phyloP scores from a whole-genome alignment of 2,329 filamentous ascomycete genomes.

The Thielaviopsis populi region DNA sequence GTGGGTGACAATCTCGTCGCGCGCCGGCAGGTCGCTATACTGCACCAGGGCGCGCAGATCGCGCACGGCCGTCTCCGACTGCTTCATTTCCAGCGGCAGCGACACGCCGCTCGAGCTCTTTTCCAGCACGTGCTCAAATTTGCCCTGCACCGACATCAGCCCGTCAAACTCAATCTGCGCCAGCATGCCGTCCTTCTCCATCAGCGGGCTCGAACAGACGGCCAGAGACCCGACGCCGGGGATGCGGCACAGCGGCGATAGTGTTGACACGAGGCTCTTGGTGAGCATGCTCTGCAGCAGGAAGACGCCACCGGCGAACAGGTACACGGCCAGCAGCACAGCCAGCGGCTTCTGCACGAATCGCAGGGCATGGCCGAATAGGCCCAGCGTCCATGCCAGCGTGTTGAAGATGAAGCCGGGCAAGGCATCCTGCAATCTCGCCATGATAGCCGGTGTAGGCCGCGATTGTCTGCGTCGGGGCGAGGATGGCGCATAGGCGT shows the following conservation, averaged over 20 bases:
- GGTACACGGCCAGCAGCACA: constrained; percentile 44
- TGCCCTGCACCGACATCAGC: constrained; percentile 57
- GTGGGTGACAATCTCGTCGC: constrained; percentile 57
- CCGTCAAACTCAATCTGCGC: constrained; percentile 51
- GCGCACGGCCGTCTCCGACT: constrained; percentile 56
- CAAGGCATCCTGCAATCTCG: constrained; percentile 25
- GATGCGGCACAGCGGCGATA: constrained; percentile 55
- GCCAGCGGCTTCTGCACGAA: constrained; percentile 51
- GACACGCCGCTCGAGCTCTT: constrained; percentile 49
- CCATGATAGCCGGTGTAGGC: constrained; percentile 18
- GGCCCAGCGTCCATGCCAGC: constrained; percentile 36
- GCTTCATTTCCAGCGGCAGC: constrained; percentile 65
- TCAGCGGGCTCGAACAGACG: constrained; percentile 19
- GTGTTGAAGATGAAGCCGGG: constrained; percentile 28
- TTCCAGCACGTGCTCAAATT: constrained; percentile 61
- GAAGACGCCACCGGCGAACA: constrained; percentile 43
- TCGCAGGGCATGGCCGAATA: constrained; percentile 43
- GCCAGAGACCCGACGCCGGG: constrained; percentile 39
- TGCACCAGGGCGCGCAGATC: constrained; percentile 59
- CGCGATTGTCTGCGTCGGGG: background rate
- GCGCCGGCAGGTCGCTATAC: constrained; percentile 51
- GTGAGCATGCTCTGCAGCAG: constrained; percentile 48
- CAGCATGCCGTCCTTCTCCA: constrained; percentile 19
- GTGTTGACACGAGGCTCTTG: constrained; percentile 41
- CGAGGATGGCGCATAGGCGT: background rate